Percentiles rank a stretch among this genome's conserved stretches.
phyloP scores from a whole-genome alignment of 2,329 filamentous ascomycete species.

The Ambrosiella beaveri region DNA sequence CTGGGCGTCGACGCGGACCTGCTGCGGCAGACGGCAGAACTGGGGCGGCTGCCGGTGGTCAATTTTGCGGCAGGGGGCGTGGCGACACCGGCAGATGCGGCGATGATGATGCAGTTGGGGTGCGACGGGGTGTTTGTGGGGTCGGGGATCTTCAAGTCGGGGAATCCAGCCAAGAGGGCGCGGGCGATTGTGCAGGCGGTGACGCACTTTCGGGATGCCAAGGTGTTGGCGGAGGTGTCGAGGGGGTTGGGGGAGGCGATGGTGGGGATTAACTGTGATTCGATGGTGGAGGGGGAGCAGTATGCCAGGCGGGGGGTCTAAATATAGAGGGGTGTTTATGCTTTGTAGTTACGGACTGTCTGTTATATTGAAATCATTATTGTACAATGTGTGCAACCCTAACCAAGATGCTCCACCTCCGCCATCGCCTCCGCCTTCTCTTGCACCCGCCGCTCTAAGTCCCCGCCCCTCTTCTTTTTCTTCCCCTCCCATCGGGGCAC shows the following conservation, averaged over 20 bases:
- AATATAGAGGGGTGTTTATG: neutral
- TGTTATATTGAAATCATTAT: neutral
- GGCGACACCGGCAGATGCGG: slow-evolving; percentile 95
- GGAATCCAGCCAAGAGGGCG: slow-evolving; percentile 75
- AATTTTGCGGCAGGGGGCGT: slow-evolving; percentile 98
- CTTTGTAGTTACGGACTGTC: neutral
- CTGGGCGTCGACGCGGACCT: slow-evolving; percentile 63
- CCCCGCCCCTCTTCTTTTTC: slow-evolving; percentile 11
- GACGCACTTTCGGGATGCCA: slow-evolving; percentile 74
- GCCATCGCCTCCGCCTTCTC: slow-evolving; percentile 1
- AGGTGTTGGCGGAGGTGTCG: slow-evolving; percentile 73
- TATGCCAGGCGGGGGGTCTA: slow-evolving; percentile 77
- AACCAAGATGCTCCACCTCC: neutral
- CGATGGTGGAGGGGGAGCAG: slow-evolving; percentile 64
- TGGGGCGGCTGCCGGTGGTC: slow-evolving; percentile 80
- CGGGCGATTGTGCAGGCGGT: slow-evolving; percentile 90
- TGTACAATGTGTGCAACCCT: neutral
- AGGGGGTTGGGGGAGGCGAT: slow-evolving; percentile 90
- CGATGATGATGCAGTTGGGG: slow-evolving; percentile 94
- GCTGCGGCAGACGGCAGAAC: slow-evolving; percentile 69
- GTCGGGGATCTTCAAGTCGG: slow-evolving; percentile 92
- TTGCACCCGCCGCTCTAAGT: neutral
- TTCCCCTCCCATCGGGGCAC: slow-evolving; percentile 38
- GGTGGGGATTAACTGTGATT: slow-evolving; percentile 80
- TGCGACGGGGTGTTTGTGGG: slow-evolving; percentile 98